Conservation (phyloP, 768 basidiomycete species). For the Multifurca ochricompacta region DNA sequence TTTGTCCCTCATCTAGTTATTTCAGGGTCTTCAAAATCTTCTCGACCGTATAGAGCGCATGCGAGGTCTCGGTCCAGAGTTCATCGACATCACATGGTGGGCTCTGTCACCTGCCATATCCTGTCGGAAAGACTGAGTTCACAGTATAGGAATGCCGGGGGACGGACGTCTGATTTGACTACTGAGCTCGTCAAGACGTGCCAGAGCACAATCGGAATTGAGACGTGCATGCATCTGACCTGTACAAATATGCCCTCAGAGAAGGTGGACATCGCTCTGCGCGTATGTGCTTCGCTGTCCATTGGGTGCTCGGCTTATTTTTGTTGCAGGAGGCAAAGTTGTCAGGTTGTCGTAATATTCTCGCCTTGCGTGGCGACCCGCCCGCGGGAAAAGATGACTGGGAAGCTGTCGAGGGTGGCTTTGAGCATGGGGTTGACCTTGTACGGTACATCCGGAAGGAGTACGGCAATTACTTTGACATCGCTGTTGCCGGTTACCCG, state of each 20-base stretch:
- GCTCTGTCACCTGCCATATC: slow-evolving; percentile 10
- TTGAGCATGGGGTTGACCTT: slow-evolving; percentile 86
- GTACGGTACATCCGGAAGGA: slow-evolving; percentile 76
- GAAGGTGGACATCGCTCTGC: slow-evolving; percentile 87
- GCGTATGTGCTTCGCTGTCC: slow-evolving; percentile 38
- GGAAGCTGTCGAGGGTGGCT: slow-evolving; percentile 89
- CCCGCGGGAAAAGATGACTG: slow-evolving; percentile 83
- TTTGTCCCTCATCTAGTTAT: slow-evolving; percentile 15
- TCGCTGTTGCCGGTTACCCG: slow-evolving; percentile 91
- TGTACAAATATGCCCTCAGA: slow-evolving; percentile 98
- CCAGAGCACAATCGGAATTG: slow-evolving; percentile 85
- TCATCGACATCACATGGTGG: slow-evolving; percentile 96
- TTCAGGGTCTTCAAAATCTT: slow-evolving; percentile 86
- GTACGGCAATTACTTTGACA: slow-evolving; percentile 91
- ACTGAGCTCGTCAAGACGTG: slow-evolving; percentile 92
- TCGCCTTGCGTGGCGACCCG: slow-evolving; percentile 91
- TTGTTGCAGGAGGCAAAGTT: slow-evolving; percentile 70
- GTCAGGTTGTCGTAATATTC: slow-evolving; percentile 85
- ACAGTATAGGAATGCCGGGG: slow-evolving; percentile 81
- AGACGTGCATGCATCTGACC: slow-evolving; percentile 98
- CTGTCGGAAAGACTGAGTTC: slow-evolving; percentile 4
- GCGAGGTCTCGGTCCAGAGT: slow-evolving; percentile 91
- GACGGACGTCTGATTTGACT: slow-evolving; percentile 89
- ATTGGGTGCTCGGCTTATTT: slow-evolving; percentile 5
- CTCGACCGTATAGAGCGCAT: slow-evolving; percentile 98